Evolutionary conservation across 2,329 filamentous ascomycete species (phyloP).

Genomic region (Fusarium staphyleae): DNA sequence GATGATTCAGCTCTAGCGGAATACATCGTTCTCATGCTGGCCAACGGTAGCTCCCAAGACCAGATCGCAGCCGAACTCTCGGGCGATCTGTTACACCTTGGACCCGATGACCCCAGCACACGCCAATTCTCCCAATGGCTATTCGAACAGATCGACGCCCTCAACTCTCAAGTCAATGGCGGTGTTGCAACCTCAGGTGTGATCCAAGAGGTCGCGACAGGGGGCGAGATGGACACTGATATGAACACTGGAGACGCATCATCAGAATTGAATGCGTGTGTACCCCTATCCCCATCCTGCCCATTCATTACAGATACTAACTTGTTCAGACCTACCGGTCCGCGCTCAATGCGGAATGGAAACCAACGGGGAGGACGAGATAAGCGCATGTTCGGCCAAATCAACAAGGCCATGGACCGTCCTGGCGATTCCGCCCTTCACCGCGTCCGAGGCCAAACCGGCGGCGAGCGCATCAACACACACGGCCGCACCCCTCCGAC

Average conservation of each 20-base stretch:
- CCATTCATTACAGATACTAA: constrained; percentile 48
- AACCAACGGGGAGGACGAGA: constrained; percentile 67
- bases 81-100: constrained; percentile 82
- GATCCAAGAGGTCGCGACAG: constrained; percentile 46
- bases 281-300: constrained; percentile 25
- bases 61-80: constrained; percentile 90
- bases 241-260: constrained; percentile 68
- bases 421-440: constrained; percentile 77
- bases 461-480: constrained; percentile 81
- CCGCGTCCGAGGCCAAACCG: constrained; percentile 75
- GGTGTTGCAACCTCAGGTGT: constrained; percentile 43
- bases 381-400: constrained; percentile 84
- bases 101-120: constrained; percentile 82
- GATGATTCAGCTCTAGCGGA: constrained; percentile 88
- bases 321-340: constrained; percentile 76
- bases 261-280: constrained; percentile 66
- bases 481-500: constrained; percentile 75
- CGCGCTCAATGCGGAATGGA: constrained; percentile 88
- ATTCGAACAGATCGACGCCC: constrained; percentile 80
- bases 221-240: constrained; percentile 69
- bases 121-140: constrained; percentile 89
- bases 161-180: constrained; percentile 70
- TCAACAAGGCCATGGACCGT: constrained; percentile 84
- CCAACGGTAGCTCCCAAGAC: constrained; percentile 90
- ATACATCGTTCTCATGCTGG: constrained; percentile 97